These are phyloP conservation scores for Suhomyces panamericanus DNA, from an alignment of 1,139 yeast species.

Conservation along the genomic window DNA sequence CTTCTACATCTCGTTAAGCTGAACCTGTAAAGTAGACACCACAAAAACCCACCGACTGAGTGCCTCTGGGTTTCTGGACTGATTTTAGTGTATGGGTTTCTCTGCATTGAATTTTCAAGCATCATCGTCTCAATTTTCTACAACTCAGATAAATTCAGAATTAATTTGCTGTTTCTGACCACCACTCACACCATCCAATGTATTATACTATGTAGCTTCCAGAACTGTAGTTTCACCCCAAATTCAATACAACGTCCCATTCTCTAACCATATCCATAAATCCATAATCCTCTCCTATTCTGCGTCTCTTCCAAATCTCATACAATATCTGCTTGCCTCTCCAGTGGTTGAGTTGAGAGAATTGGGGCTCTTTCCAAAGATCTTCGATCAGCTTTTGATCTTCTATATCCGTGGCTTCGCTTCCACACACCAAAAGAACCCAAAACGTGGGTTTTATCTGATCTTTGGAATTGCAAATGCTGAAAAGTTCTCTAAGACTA, in stretches of 20 bases:
- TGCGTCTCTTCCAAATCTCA: slow-evolving; percentile 53
- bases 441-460: slow-evolving; percentile 44
- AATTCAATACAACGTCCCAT: slow-evolving; percentile 49
- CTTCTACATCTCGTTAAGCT: too few relatives aligned
- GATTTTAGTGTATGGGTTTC: too few relatives aligned
- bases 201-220: neutral
- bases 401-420: slow-evolving; percentile 35
- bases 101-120: too few relatives aligned
- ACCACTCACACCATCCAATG: neutral
- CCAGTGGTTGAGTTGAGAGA: slow-evolving; percentile 44
- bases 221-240: slow-evolving; percentile 22
- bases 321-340: slow-evolving; percentile 52
- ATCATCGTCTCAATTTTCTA: too few relatives aligned
- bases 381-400: slow-evolving; percentile 30
- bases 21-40: too few relatives aligned
- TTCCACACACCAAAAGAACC: slow-evolving; percentile 50
- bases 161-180: neutral
- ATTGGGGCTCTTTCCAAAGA: slow-evolving; percentile 26
- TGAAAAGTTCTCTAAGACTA: slow-evolving; percentile 28
- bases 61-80: too few relatives aligned
- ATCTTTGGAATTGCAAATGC: slow-evolving; percentile 13
- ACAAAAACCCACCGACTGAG: too few relatives aligned
- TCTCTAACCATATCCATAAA: slow-evolving; percentile 57
- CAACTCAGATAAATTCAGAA: too few relatives aligned
- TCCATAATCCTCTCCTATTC: slow-evolving; percentile 41